Evolutionary conservation across 257 asterid genomes (phyloP).

Genomic region (Verbena officinalis): DNA sequence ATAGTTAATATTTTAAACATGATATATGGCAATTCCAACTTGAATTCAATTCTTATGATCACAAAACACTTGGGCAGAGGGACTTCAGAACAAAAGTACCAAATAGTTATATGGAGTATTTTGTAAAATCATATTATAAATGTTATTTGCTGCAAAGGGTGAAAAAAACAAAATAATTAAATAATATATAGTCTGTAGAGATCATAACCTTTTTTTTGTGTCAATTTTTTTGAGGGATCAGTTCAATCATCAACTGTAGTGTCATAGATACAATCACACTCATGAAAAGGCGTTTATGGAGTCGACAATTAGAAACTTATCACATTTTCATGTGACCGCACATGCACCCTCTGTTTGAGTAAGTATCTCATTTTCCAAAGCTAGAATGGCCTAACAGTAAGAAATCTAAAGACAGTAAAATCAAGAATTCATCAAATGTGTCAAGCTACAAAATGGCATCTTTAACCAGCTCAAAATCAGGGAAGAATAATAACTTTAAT

Average conservation of each 20-base stretch:
- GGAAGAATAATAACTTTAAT: not conserved
- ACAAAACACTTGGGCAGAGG: not conserved
- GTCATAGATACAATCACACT: not conserved
- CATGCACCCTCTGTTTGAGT: not conserved
- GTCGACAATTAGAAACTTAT: not conserved
- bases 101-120: not conserved
- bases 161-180: no score
- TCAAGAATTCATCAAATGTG: not conserved
- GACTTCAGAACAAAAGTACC: not conserved
- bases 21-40: conserved; percentile 12
- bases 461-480: conserved; percentile 2
- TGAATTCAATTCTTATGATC: conserved; percentile 9
- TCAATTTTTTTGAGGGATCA: no score
- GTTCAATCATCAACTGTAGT: not conserved
- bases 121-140: not conserved
- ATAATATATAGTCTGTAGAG: no score
- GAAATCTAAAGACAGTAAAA: not conserved
- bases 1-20: not conserved
- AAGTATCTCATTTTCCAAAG: not conserved
- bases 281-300: not conserved
- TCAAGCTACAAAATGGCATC: conserved; percentile 15
- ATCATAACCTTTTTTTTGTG: no score
- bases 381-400: not conserved
- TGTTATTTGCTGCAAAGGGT: not conserved
- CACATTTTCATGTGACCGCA: not conserved